phyloP scores from a whole-genome alignment of 768 basidiomycete species.

The Trametes punicea region DNA sequence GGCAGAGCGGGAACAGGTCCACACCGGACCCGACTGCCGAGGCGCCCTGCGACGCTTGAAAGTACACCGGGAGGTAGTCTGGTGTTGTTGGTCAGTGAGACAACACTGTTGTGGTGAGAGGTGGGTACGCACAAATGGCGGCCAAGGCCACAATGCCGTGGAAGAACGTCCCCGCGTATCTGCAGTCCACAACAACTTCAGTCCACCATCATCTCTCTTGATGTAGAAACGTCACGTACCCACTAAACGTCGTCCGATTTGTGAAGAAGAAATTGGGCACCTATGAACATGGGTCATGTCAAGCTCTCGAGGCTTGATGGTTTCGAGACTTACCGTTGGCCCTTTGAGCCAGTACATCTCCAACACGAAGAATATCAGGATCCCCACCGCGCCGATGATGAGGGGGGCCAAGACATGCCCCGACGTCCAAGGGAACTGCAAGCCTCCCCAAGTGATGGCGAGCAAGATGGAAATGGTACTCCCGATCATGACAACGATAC shows the following conservation, averaged over 20 bases:
- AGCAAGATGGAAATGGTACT: constrained; percentile 16
- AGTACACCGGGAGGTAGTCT: constrained; percentile 44
- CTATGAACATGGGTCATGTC: too few species aligned
- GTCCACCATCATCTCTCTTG: not conserved
- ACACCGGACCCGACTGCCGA: constrained; percentile 32
- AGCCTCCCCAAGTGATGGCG: constrained; percentile 33
- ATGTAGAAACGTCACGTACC: not conserved
- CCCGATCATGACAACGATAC: constrained; percentile 22
- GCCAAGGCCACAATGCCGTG: constrained; percentile 16
- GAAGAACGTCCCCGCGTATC: constrained; percentile 30
- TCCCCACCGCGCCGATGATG: constrained; percentile 31
- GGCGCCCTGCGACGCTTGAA: constrained; percentile 39
- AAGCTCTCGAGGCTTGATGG: too few species aligned
- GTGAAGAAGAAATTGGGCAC: not conserved
- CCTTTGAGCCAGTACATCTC: constrained; percentile 27
- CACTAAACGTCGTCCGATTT: constrained; percentile 2
- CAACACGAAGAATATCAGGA: constrained; percentile 31
- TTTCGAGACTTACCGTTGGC: constrained; percentile 21
- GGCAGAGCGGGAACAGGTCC: constrained; percentile 24
- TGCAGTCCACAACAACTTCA: not conserved
- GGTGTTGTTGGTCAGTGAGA: not conserved
- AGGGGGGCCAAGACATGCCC: constrained; percentile 34
- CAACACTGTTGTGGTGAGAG: not conserved
- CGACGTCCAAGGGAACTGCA: constrained; percentile 34
- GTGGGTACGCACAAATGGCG: constrained; percentile 24